phyloP scores from a whole-genome alignment of 495 filamentous ascomycete genomes.

The Aspergillus sparsus region DNA sequence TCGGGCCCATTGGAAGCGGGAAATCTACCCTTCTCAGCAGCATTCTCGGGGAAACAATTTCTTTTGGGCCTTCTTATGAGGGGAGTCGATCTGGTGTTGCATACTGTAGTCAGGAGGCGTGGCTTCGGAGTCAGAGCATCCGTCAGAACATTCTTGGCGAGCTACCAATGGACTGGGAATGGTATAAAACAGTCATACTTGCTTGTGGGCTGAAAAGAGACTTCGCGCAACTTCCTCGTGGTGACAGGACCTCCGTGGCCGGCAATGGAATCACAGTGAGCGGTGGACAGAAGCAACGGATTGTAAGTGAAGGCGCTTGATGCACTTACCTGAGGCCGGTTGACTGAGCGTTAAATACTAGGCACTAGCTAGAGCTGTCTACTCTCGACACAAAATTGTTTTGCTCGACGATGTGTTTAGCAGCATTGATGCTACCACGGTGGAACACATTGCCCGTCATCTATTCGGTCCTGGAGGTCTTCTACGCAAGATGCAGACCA shows the following conservation, averaged over 20 bases:
- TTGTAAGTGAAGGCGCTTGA: background rate
- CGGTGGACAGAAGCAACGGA: constrained; percentile 76
- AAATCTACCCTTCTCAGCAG: constrained; percentile 28
- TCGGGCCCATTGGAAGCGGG: constrained; percentile 31
- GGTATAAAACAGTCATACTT: constrained; percentile 35
- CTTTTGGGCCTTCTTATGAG: background rate
- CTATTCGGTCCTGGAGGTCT: constrained; percentile 9
- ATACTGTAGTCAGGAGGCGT: constrained; percentile 43
- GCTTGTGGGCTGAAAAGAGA: constrained; percentile 34
- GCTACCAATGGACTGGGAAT: constrained; percentile 25
- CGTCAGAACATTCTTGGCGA: constrained; percentile 32
- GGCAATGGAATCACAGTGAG: constrained; percentile 79
- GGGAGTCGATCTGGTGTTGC: constrained; percentile 23
- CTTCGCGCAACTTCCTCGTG: constrained; percentile 42
- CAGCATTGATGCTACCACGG: background rate
- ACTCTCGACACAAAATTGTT: background rate
- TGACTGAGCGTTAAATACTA: background rate
- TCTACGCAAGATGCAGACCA: background rate
- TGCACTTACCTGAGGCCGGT: background rate
- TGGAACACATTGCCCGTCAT: background rate
- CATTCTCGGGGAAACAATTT: constrained; percentile 26
- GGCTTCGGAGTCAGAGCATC: constrained; percentile 40
- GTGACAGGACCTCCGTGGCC: constrained; percentile 76
- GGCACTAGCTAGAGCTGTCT: constrained; percentile 10
- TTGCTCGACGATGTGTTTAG: constrained; percentile 16